Evolutionary conservation across 257 asterid species (phyloP).

Genomic region (Ehretia macrophylla): DNA sequence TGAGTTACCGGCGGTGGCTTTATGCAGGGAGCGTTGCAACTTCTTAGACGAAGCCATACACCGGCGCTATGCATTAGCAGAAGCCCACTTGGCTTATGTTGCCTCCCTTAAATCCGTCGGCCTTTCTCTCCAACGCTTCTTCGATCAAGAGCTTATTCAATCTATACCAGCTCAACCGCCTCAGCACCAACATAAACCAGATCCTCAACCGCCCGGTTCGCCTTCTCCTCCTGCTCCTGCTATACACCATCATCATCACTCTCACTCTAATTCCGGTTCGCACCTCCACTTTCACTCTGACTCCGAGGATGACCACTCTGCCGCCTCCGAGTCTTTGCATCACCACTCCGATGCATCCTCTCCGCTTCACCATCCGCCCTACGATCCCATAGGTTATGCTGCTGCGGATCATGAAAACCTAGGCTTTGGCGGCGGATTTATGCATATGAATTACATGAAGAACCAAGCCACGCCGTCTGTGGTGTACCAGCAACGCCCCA

Average conservation of each 20-base stretch:
- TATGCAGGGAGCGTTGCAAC: conserved; percentile 82
- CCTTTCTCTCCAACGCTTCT: conserved; percentile 56
- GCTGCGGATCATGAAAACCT: conserved; percentile 4
- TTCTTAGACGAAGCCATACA: conserved; percentile 82
- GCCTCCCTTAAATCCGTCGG: conserved; percentile 71
- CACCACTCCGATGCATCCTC: conserved; percentile 22
- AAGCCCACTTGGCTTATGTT: conserved; percentile 70
- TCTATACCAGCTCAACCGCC: conserved; percentile 20
- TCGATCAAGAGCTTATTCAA: conserved; percentile 49
- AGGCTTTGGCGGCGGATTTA: conserved; percentile 29
- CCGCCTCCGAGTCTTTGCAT: conserved; percentile 53
- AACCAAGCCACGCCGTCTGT: conserved; percentile 68
- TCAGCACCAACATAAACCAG: conserved; percentile 45
- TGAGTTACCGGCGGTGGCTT: conserved; percentile 76
- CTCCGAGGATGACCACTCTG: conserved; percentile 29
- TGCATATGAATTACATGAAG: conserved; percentile 67
- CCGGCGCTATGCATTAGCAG: conserved; percentile 77
- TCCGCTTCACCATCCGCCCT: conserved; percentile 4
- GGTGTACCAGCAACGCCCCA: conserved; percentile 68
- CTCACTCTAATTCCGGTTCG: conserved; percentile 70
- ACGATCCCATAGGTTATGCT: conserved; percentile 8
- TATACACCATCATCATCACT: conserved; percentile 30
- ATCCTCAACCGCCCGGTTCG: conserved; percentile 36
- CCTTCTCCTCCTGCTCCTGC: conserved; percentile 18
- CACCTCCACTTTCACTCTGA: conserved; percentile 75